Evolutionary conservation across 129 eudicot species (phyloP), one percentile per base, ranked within the genome.

Genomic region (Pulicaria dysenterica): DNA sequence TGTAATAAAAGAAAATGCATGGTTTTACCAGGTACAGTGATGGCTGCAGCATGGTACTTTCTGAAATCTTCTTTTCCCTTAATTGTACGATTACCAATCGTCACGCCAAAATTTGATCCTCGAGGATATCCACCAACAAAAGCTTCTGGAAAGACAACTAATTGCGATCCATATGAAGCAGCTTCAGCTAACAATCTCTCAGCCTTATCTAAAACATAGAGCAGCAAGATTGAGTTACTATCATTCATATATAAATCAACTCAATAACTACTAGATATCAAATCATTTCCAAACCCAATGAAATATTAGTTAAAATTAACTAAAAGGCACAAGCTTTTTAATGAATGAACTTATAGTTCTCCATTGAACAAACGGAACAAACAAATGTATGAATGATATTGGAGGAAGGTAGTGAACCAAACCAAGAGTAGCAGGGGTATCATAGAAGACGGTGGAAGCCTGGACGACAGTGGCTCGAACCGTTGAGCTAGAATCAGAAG

Each of bases 41-140:
- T 87, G 61, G 98, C 98, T 39, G 96, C 54, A 65, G 96, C 96
- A 80, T 93, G 96, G 63, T 93, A 93, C 69, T 87, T 93, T 11
- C 91, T 76, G 34, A 93, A 93, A 58, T 93, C 98, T 77, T 93
- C 99, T 80, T 75, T 90, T 7, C 97, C 99, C 85, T 94, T 94
- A 1, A 81, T 83, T 4, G 99, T 78, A 11, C 99, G 95, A 63
- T 80, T 88, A 48, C 99, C 97, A 36, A 94, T 86, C 5, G 84
- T 70, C 15, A 90, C 96, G 63, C 99, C 99, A 75, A 94, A 94
- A 69, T 80, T 84, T n/a, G 96, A 94, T 40, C 97, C 99, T 36
- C 99, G 99, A 45, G 99, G 99, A 81, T 94, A 94, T 54, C 99
- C 99, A 67, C 99, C 99, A 36, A 94, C 68, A 69, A 94, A 94